Evolutionary conservation across 306 rosid species (phyloP), one percentile per base, ranked within the genome.

Genomic region (Quercus cerris): DNA sequence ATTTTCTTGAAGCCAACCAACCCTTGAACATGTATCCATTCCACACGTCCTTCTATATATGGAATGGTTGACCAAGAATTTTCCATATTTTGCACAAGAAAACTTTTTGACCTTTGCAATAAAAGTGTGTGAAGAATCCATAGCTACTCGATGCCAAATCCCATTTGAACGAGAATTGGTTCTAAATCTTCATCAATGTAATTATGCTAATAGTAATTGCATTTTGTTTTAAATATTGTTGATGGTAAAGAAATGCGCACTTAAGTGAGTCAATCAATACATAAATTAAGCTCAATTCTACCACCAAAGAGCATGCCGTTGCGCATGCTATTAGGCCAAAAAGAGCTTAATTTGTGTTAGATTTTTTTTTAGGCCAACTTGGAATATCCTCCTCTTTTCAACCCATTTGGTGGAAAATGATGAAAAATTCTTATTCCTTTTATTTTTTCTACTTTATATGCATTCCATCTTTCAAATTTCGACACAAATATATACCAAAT

Each of bases 171-270:
- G 41, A 31, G 56, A 77, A 55, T 59, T 52, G 58, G 55, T 35
- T 76, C 74, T 64, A 68, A 75, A 72, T 82, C 80, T 87, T 85
- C 73, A 56, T 82, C 81, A 67, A 52, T 66, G 33, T 80, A 72
- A 86, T 91, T 78, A 89, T 85, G 84, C 78, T 20, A 77, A 57
- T 38, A 63, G 80, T 76, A 71, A 80, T 69, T 66, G 3, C 61
- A 30, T 64, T 80, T 81, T 41, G 46, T 49, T 74, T 80, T 77
- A 20, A 70, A 77, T 31, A 78, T 63, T 56, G 78, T 27, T 71
- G 80, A 52, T 78, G 88, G 69, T 79, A 71, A 82, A 83, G 80
- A 78, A 83, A 84, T 79, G 91, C 86, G 79, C 92, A 88, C 88
- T 87, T 81, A 71, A 55, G 79, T 82, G 66, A 83, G 87, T 86